A percentile compares a stretch with the other conserved stretches of the same genome.
phyloP scores from a whole-genome alignment of 2,329 filamentous ascomycete genomes.

The Hymenoscyphus occultus region DNA sequence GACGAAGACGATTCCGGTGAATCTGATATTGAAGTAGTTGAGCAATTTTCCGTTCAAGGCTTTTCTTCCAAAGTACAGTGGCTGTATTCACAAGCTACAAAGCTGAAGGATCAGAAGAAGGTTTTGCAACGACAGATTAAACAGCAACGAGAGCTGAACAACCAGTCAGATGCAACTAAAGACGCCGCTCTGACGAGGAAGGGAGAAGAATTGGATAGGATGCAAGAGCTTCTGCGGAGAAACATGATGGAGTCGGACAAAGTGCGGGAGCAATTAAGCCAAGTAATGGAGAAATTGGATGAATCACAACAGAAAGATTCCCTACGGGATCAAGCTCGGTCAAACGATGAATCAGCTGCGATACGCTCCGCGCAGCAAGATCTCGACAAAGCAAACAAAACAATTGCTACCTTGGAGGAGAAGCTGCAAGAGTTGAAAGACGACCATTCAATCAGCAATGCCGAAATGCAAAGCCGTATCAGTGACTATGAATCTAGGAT shows the following conservation, averaged over 20 bases:
- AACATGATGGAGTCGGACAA: conserved; percentile 36
- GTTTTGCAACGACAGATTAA: conserved; percentile 90
- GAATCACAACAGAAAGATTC: conserved; percentile 28
- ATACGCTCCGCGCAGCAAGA: conserved; percentile 27
- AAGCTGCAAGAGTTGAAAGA: conserved; percentile 34
- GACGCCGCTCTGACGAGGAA: conserved; percentile 61
- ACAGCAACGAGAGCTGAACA: conserved; percentile 90
- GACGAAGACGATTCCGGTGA: conserved; percentile 62
- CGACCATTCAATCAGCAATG: conserved; percentile 29
- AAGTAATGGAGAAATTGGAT: conserved; percentile 37
- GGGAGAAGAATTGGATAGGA: conserved; percentile 52
- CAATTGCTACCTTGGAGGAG: conserved; percentile 34
- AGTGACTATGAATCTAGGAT: conserved; percentile 32
- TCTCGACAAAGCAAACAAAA: conserved; percentile 32
- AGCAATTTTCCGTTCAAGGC: conserved; percentile 68
- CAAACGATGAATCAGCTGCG: conserved; percentile 26
- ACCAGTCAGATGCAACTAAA: conserved; percentile 72
- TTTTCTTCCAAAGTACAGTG: conserved; percentile 78
- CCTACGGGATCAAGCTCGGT: conserved; percentile 24
- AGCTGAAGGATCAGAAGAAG: conserved; percentile 80
- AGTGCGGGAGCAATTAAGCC: conserved; percentile 34
- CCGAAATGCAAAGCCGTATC: conserved; percentile 32
- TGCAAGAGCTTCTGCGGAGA: conserved; percentile 37
- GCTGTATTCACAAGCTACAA: conserved; percentile 72
- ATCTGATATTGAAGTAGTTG: conserved; percentile 54